These are phyloP conservation scores for Gomphus bonarii DNA, from an alignment of 1,284 basidiomycete genomes.

Conservation along the genomic window DNA sequence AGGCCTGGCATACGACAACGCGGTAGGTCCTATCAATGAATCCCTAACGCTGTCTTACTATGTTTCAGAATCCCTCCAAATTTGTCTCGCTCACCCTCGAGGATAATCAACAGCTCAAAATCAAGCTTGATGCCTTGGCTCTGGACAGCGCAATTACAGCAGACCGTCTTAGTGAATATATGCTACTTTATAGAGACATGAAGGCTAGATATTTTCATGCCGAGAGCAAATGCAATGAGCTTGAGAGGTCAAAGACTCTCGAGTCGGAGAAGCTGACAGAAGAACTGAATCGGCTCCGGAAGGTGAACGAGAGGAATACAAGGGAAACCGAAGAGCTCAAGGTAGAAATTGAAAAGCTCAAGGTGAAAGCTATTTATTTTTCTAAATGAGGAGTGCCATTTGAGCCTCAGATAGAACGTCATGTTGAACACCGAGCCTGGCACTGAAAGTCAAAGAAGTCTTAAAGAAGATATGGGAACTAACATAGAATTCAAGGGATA, in stretches of 20 bases:
- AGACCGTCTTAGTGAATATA: slow-evolving; percentile 2
- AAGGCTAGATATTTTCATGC: not conserved
- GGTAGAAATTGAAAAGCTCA: not conserved
- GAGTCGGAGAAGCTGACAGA: not conserved
- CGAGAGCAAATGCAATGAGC: not conserved
- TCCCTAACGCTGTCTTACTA: not conserved
- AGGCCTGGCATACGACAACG: not conserved
- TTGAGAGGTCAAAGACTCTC: not conserved
- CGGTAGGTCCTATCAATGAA: not conserved
- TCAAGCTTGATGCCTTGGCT: not conserved
- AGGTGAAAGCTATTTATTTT: not conserved
- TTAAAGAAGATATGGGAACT: not conserved
- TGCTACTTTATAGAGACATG: slow-evolving; percentile 1
- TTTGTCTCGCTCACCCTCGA: not conserved
- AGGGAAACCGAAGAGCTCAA: not conserved
- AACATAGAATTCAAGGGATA: not conserved
- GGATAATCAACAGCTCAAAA: not conserved
- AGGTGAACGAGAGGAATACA: not conserved
- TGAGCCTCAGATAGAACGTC: not conserved
- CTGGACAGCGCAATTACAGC: not conserved
- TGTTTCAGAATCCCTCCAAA: not conserved
- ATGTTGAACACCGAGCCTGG: not conserved
- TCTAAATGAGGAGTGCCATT: not conserved
- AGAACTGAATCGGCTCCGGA: not conserved
- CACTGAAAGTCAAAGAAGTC: not conserved